Base-by-base conservation (phyloP, 2,329 filamentous ascomycete species). In the Pseudocercospora macadamiae region DNA sequence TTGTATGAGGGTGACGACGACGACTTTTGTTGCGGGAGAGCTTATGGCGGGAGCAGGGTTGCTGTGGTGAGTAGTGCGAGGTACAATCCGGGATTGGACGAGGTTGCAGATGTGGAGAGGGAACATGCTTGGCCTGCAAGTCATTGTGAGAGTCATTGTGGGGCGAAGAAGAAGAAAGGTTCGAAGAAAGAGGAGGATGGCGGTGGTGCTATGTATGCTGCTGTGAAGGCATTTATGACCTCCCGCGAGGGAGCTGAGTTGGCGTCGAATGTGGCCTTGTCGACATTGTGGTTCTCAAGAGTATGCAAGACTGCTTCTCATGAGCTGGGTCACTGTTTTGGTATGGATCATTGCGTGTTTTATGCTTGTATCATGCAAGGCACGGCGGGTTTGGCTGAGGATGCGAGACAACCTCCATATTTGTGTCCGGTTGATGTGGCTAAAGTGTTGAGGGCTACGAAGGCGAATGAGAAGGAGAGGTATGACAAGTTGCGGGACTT, bases 251-350 rank as follows among this genome's bases (percentile, higher is more conserved):
- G 25, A 51, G 37, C 28, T 6, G 53, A 36, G 16, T 36, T 57
- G 3, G 16, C 52, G 39, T 34, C 47, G 4, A 57, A 44, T 5
- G 26, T 57, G 39, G 51, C n/a, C n/a, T n/a, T n/a, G n/a, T n/a
- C 52, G 0, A 77, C 73, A 0, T 67, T 87, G 1, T 89, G 86
- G 85, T 79, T 89, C 12, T 79, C 79, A 8, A 78, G 82, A 9
- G 70, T 84, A 2, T 84, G 78, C 53, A 81, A 81, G 51, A 88
- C 87, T 0, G 82, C 81, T 1, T 79, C 80, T 1, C 88, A 90
- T 67, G 87, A 90, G 66, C 72, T 90, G 0, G 84, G 86, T 0
- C 88, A 89, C 69, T 90, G 86, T 66, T 80, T 90, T 34, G 85
- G 83, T n/a, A 77, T 90, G 12, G 86, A 73, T 6, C 87, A 90